Conservation (phyloP, 1,284 basidiomycete species). For the Ganoderma lucidum region DNA sequence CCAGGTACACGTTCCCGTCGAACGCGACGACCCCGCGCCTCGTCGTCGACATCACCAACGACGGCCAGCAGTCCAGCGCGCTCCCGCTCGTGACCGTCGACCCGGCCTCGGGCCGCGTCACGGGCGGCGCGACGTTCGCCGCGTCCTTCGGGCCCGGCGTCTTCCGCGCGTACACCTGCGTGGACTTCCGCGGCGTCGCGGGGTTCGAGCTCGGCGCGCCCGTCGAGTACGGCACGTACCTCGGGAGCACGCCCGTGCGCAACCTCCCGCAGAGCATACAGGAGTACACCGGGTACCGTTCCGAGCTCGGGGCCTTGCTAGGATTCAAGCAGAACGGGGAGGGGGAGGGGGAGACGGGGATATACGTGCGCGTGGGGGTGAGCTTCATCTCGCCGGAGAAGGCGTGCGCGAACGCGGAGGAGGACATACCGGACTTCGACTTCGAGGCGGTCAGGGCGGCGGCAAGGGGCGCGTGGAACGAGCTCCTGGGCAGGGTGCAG, state of each 20-base stretch:
- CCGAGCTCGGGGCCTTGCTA: constrained; percentile 58
- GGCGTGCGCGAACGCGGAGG: constrained; percentile 65
- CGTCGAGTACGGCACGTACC: constrained; percentile 63
- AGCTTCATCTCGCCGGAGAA: constrained; percentile 67
- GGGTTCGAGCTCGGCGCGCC: constrained; percentile 50
- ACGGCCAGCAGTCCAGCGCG: constrained; percentile 60
- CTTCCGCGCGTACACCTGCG: constrained; percentile 66
- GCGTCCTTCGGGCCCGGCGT: constrained; percentile 63
- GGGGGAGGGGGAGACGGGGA: constrained; percentile 44
- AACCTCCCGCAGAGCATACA: constrained; percentile 15
- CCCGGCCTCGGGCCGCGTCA: constrained; percentile 54
- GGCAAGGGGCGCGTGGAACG: constrained; percentile 61
- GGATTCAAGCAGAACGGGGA: constrained; percentile 51
- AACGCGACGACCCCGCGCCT: constrained; percentile 51
- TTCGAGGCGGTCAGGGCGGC: constrained; percentile 56
- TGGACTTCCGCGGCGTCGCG: constrained; percentile 63
- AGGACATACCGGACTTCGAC: constrained; percentile 65
- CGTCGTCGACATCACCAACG: constrained; percentile 64
- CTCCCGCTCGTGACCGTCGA: constrained; percentile 55
- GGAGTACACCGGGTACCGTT: constrained; percentile 22
- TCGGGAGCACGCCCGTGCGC: constrained; percentile 53
- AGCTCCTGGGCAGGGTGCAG: constrained; percentile 60
- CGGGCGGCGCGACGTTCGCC: constrained; percentile 49
- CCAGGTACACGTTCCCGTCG: constrained; percentile 43
- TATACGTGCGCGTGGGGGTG: constrained; percentile 64